Evolutionary conservation across 2,329 filamentous ascomycete species (phyloP).

Genomic region (Botrytis porri): DNA sequence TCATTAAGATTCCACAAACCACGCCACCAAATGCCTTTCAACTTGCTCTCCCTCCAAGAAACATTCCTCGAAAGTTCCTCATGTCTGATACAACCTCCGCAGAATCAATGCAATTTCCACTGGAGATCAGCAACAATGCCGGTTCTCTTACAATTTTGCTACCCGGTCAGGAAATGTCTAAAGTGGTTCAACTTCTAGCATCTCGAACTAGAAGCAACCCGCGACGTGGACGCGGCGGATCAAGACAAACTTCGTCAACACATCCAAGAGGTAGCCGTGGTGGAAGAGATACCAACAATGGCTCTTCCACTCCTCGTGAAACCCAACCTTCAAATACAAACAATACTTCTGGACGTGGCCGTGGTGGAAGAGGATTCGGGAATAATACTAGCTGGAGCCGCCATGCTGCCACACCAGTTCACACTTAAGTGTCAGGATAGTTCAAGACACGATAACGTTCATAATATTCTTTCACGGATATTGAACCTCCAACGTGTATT

Average conservation of each 20-base stretch:
- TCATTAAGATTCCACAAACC: slow-evolving; percentile 63
- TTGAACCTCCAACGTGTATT: slow-evolving; percentile 28
- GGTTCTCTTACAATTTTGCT: slow-evolving; percentile 45
- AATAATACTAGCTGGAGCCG: slow-evolving; percentile 29
- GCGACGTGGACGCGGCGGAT: slow-evolving; percentile 33
- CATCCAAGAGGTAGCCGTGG: slow-evolving; percentile 35
- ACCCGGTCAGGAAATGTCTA: slow-evolving; percentile 46
- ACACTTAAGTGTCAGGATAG: slow-evolving; percentile 30
- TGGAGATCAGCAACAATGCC: slow-evolving; percentile 41
- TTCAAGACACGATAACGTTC: slow-evolving; percentile 3
- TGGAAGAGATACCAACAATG: slow-evolving; percentile 31
- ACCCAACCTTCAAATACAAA: slow-evolving; percentile 27
- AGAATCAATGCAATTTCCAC: slow-evolving; percentile 44
- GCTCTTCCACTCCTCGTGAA: slow-evolving; percentile 31
- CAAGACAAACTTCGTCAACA: slow-evolving; percentile 31
- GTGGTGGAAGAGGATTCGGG: slow-evolving; percentile 32
- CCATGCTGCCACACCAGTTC: slow-evolving; percentile 34
- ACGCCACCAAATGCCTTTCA: slow-evolving; percentile 63
- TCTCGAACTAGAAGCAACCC: slow-evolving; percentile 37
- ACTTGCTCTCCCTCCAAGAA: slow-evolving; percentile 53
- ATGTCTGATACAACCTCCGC: slow-evolving; percentile 47
- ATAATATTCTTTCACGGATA: slow-evolving; percentile 17
- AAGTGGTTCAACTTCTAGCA: slow-evolving; percentile 41
- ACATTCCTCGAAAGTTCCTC: slow-evolving; percentile 51
- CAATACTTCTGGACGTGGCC: slow-evolving; percentile 28